Evolutionary conservation across 345 rosid species (phyloP).

Genomic region (Eucalyptus erythrocorys): DNA sequence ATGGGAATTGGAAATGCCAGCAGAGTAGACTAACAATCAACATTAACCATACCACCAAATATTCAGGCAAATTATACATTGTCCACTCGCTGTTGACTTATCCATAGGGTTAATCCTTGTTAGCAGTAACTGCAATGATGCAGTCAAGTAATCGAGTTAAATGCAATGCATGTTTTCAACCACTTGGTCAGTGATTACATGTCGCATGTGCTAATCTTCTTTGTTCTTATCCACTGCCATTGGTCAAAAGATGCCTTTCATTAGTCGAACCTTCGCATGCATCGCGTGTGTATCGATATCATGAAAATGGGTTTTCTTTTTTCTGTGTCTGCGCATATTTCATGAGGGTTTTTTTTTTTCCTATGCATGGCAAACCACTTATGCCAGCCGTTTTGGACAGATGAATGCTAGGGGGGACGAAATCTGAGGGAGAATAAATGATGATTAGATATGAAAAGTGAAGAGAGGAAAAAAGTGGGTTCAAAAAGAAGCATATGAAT

Average conservation of each 20-base stretch:
- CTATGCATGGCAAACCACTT: not conserved
- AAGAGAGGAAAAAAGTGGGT: not conserved
- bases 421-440: not conserved
- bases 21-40: not conserved
- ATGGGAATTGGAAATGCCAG: not conserved
- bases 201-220: not conserved
- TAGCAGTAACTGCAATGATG: not conserved
- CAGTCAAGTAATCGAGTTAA: not conserved
- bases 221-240: not conserved
- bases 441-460: constrained; percentile 6
- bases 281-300: not conserved
- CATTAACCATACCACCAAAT: not conserved
- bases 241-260: not conserved
- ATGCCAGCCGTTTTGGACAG: not conserved
- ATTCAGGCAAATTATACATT: not conserved
- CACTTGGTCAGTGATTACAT: not conserved
- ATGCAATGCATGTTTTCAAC: not conserved
- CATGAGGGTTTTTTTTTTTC: not conserved
- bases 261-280: not conserved
- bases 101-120: not conserved
- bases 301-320: not conserved
- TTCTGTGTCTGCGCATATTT: not conserved
- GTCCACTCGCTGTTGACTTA: not conserved
- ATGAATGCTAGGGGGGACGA: not conserved
- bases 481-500: not conserved